A percentile compares a stretch with the other conserved stretches of the same genome.
phyloP scores from a whole-genome alignment of 2,329 filamentous ascomycete species.

The Trichoderma koningii region DNA sequence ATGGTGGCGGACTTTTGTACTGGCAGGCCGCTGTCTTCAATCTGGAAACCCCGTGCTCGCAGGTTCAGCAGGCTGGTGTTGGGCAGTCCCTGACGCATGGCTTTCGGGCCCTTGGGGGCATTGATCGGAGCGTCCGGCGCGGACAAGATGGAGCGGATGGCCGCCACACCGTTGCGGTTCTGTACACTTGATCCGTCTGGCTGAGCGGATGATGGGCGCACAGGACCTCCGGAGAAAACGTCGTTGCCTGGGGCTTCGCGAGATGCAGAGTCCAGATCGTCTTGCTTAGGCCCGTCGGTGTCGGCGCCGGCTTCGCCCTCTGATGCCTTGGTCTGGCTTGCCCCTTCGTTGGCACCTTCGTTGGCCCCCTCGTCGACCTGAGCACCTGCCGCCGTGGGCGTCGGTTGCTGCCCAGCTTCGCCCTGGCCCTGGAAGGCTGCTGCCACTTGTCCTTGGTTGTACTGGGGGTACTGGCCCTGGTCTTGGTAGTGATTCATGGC shows the following conservation, averaged over 20 bases:
- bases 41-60: slow-evolving; percentile 55
- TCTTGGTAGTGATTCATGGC: slow-evolving; percentile 42
- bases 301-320: slow-evolving; percentile 6
- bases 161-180: slow-evolving; percentile 31
- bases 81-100: slow-evolving; percentile 85
- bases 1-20: slow-evolving; percentile 31
- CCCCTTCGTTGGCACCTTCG: slow-evolving; percentile 34
- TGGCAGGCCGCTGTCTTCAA: slow-evolving; percentile 46
- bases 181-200: slow-evolving; percentile 32
- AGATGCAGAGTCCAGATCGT: slow-evolving; percentile 32
- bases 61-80: slow-evolving; percentile 75
- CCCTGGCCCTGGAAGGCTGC: slow-evolving; percentile 29
- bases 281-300: slow-evolving; percentile 31
- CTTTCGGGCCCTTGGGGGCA: slow-evolving; percentile 90
- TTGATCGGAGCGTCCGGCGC: slow-evolving; percentile 57
- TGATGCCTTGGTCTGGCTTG: slow-evolving; percentile 15
- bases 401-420: slow-evolving; percentile 30
- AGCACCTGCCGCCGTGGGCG: slow-evolving; percentile 35
- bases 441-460: slow-evolving; percentile 29
- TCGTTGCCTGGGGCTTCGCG: slow-evolving; percentile 40
- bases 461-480: slow-evolving; percentile 38
- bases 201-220: slow-evolving; percentile 23
- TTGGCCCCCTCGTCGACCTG: slow-evolving; percentile 46
- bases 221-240: slow-evolving; percentile 30
- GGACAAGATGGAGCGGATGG: slow-evolving; percentile 40